phyloP scores from a whole-genome alignment of 176 grass and related monocot species.

The Ampelocalamus luodianensis region DNA sequence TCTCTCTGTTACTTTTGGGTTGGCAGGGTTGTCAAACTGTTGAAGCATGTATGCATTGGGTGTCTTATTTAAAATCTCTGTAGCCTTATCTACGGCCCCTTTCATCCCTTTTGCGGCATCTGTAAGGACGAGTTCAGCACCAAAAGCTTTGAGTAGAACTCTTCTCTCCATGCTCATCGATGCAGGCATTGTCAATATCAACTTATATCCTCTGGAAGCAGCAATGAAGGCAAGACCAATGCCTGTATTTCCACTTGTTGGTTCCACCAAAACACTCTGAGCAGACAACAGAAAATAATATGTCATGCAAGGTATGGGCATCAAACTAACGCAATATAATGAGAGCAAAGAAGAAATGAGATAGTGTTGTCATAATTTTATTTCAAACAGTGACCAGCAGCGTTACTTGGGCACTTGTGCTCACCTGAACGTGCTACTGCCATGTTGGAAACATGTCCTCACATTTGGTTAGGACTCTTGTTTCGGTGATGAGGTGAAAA shows the following conservation, averaged over 20 bases:
- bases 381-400: background rate
- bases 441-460: background rate
- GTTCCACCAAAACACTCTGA: conserved; percentile 85
- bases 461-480: background rate
- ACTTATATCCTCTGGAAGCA: conserved; percentile 86
- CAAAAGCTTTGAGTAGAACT: conserved; percentile 90
- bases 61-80: conserved; percentile 86
- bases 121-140: conserved; percentile 87
- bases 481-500: background rate
- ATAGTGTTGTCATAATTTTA: background rate
- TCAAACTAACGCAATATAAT: background rate
- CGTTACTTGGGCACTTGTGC: background rate
- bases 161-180: conserved; percentile 97
- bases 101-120: conserved; percentile 96
- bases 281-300: conserved; percentile 11
- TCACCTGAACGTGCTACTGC: background rate
- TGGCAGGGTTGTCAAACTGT: conserved; percentile 96
- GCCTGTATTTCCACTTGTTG: conserved; percentile 95
- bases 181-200: conserved; percentile 90
- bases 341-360: conserved; percentile 13
- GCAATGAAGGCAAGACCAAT: conserved; percentile 98
- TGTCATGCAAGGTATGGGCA: background rate
- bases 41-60: conserved; percentile 87
- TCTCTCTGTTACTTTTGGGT: conserved; percentile 68
- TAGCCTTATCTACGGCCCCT: conserved; percentile 87